phyloP scores from a whole-genome alignment of 2,329 filamentous ascomycete species.

The Exophiala alcalophila region DNA sequence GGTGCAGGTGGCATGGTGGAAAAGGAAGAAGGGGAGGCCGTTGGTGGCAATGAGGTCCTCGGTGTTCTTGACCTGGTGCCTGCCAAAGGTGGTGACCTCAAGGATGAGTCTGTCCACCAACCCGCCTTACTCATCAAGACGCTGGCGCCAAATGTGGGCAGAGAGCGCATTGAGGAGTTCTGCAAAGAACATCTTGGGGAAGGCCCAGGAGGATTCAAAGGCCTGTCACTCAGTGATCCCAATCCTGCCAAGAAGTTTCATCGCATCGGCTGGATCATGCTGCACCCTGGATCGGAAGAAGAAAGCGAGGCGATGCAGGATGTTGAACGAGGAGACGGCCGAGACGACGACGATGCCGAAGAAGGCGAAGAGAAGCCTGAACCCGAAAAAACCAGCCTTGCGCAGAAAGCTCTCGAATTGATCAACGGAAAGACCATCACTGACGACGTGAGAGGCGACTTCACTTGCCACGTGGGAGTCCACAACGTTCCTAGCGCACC shows the following conservation, averaged over 20 bases:
- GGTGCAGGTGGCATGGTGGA: slow-evolving; percentile 80
- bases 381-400: slow-evolving; percentile 48
- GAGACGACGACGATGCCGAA: slow-evolving; percentile 70
- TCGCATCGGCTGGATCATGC: slow-evolving; percentile 96
- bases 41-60: slow-evolving; percentile 84
- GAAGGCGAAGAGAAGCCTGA: slow-evolving; percentile 51
- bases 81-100: slow-evolving; percentile 75
- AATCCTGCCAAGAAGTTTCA: slow-evolving; percentile 97
- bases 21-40: slow-evolving; percentile 93
- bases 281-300: slow-evolving; percentile 73
- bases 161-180: slow-evolving; percentile 87
- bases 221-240: slow-evolving; percentile 91
- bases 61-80: slow-evolving; percentile 89
- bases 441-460: slow-evolving; percentile 89
- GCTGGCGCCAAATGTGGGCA: slow-evolving; percentile 91
- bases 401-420: slow-evolving; percentile 85
- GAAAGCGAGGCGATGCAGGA: slow-evolving; percentile 46
- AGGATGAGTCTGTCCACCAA: slow-evolving; percentile 82
- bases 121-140: slow-evolving; percentile 97
- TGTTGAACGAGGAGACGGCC: slow-evolving; percentile 68
- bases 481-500: slow-evolving; percentile 84
- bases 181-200: slow-evolving; percentile 93
- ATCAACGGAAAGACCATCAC: slow-evolving; percentile 97
- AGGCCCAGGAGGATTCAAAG: slow-evolving; percentile 87
- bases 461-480: slow-evolving; percentile 94